These are phyloP conservation scores for Paecilomyces formosus DNA, from an alignment of 2,329 filamentous ascomycete genomes.

Conservation along the genomic window DNA sequence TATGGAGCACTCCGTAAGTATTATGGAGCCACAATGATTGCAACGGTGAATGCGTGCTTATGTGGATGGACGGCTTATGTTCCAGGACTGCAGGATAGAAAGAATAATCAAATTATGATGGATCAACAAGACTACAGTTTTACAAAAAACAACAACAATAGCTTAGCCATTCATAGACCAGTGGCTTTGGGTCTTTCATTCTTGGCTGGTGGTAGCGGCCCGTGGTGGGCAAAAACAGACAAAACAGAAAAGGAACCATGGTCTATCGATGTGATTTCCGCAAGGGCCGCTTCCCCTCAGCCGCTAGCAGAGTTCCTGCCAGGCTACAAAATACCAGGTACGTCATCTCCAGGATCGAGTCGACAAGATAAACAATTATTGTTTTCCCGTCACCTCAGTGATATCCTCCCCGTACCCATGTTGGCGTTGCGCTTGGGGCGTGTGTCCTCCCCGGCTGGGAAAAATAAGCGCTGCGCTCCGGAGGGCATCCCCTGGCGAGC, in stretches of 20 bases:
- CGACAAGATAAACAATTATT: neutral
- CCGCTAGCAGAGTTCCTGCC: neutral
- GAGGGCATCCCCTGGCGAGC: neutral
- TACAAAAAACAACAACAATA: neutral
- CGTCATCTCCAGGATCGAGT: neutral
- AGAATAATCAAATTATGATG: neutral
- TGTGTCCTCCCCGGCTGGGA: too few relatives aligned
- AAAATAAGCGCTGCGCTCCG: neutral
- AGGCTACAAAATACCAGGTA: neutral
- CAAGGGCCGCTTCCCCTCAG: neutral
- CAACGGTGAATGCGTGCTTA: neutral
- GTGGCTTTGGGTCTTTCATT: neutral
- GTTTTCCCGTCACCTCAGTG: neutral
- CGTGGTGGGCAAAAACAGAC: neutral
- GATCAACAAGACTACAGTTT: neutral
- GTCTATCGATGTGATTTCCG: neutral
- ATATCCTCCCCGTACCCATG: neutral
- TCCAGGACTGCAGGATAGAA: neutral
- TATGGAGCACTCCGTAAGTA: too few relatives aligned
- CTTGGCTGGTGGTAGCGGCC: neutral
- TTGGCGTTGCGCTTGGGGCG: neutral
- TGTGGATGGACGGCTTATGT: neutral
- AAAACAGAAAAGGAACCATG: neutral
- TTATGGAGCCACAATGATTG: neutral
- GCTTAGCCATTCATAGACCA: neutral